phyloP scores from a whole-genome alignment of 176 grass and related monocot genomes.

The Thalia dealbata region DNA sequence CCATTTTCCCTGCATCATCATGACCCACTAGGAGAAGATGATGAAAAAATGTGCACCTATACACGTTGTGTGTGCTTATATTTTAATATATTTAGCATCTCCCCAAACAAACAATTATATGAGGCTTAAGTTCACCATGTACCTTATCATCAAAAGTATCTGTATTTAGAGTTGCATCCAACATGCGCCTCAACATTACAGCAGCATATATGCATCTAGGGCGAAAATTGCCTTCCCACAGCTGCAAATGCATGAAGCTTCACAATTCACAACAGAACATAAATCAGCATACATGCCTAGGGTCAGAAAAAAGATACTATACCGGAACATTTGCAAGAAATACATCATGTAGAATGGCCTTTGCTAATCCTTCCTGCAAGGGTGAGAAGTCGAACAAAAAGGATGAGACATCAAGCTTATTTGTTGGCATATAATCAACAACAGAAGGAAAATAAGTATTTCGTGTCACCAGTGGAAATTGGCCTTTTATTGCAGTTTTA shows the following conservation, averaged over 20 bases:
- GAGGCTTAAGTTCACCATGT: not conserved
- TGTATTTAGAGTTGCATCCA: slow-evolving; percentile 75
- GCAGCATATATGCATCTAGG: slow-evolving; percentile 83
- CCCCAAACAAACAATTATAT: not conserved
- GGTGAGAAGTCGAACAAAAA: not conserved
- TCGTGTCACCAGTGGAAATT: no score
- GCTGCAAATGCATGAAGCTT: slow-evolving; percentile 28
- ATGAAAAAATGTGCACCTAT: not conserved
- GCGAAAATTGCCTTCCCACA: slow-evolving; percentile 50
- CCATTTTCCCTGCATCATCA: not conserved
- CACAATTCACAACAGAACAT: not conserved
- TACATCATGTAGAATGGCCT: slow-evolving; percentile 55
- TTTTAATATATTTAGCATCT: not conserved
- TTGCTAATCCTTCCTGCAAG: slow-evolving; percentile 56
- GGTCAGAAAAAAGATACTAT: slow-evolving; percentile 2
- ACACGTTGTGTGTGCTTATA: not conserved
- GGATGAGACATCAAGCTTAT: not conserved
- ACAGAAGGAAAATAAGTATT: no score
- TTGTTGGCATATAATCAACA: not conserved
- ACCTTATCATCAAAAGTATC: slow-evolving; percentile 97
- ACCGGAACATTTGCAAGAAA: slow-evolving; percentile 97
- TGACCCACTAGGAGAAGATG: not conserved
- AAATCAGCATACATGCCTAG: not conserved
- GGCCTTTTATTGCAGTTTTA: no score
- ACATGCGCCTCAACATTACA: slow-evolving; percentile 90